Conservation (phyloP, 768 basidiomycete genomes). For the Lactarius vividus region DNA sequence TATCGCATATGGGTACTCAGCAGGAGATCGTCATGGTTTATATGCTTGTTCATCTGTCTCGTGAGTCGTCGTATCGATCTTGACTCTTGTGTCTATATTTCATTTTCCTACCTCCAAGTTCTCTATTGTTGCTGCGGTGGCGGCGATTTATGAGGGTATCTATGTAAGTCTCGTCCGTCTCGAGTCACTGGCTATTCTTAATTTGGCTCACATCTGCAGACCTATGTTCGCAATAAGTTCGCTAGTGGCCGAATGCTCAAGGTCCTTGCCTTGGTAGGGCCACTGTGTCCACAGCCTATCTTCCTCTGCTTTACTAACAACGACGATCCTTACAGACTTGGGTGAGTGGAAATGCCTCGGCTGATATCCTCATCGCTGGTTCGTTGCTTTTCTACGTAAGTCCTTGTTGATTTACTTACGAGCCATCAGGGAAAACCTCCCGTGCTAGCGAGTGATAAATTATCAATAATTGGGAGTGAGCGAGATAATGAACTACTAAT, state of each 20-base stretch:
- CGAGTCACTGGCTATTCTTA: too few species aligned
- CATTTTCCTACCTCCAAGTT: background rate
- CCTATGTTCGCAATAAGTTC: background rate
- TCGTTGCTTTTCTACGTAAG: slow-evolving; percentile 11
- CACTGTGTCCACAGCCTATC: background rate
- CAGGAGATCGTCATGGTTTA: background rate
- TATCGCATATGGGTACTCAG: slow-evolving; percentile 32
- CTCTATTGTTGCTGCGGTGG: background rate
- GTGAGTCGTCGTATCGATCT: background rate
- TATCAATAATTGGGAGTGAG: too few species aligned
- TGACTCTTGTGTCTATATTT: background rate
- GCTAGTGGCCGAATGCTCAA: background rate
- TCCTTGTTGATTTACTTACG: background rate
- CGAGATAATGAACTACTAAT: too few species aligned
- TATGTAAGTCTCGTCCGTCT: background rate
- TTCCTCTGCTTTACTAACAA: background rate
- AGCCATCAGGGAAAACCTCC: too few species aligned
- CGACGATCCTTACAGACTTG: slow-evolving; percentile 2
- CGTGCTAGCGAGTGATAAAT: too few species aligned
- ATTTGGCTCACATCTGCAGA: background rate
- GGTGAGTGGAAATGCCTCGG: slow-evolving; percentile 9
- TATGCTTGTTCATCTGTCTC: background rate
- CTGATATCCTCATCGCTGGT: slow-evolving; percentile 10
- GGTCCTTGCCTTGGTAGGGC: background rate
- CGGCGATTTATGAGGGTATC: background rate